Base-by-base conservation (phyloP, 2,329 filamentous ascomycete species). In the Aspergillus sp. region DNA sequence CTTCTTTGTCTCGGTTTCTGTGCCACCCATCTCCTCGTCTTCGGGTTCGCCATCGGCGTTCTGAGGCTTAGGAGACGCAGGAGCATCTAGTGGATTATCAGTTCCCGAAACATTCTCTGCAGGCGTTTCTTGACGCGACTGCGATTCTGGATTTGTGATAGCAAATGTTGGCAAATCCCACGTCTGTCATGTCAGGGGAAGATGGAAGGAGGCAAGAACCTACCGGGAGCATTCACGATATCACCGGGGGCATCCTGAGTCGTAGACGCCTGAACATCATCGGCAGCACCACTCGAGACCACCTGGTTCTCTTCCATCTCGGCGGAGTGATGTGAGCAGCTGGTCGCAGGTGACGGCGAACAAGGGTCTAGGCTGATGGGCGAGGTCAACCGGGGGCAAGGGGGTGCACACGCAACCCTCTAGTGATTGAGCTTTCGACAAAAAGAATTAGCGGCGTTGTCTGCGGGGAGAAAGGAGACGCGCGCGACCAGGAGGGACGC, bases 1-100 rank as follows among this genome's bases (percentile, higher is more conserved):
- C 50, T 70, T 75, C 58, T 74, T 76, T 17, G 69, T 61, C 49
- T 75, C 73, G 20, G 69, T 66, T 47, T 76, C 74, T 13, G 74
- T 83, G 59, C 88, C 89, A 53, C 81, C 86, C 89, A 93, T 93
- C 63, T 92, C 89, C 67, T 91, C 87, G 65, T 94, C 89, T 60
- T 88, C 86, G 53, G 60, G 69, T 47, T 76, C 81, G 71, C 57
- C 81, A 56, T 81, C 76, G 49, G 79, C 81, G 56, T 82, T 82
- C 63, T 88, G 83, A 46, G 81, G 78, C 55, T 81, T 80, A 33
- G 85, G 85, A 45, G 80, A 86, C 54, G 82, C 79, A 38, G 86
- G 84, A 51, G 85, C 84, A 76, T 90, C 85, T 61, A 87, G 76
- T n/a, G 84, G 82, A 65, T 86, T 87, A 65, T 87, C 85, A 33